Evolutionary conservation across 192 early-diverging fungal genomes (phyloP), one percentile per base, ranked within the genome.

Genomic region (Umbelopsis sp.): DNA sequence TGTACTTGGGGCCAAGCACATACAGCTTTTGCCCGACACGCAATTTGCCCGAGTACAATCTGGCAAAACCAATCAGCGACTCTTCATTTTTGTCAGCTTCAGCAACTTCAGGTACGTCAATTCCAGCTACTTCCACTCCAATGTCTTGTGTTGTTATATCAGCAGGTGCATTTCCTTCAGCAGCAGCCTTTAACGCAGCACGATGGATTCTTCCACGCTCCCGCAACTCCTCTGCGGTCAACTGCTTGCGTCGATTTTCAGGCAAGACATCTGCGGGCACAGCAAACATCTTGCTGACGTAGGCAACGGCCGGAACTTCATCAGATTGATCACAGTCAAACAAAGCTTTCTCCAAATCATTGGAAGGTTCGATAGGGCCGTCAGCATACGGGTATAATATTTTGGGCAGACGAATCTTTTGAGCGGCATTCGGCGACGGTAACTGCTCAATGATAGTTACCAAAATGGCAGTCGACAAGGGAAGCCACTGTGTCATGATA

Each of bases 401-500:
- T 35, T 81, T 87, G 18, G 95, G 92, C 25, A 98, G 83, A 25
- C 96, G 87, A 18, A 89, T 55, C 22, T 77, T 75, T 76, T 98
- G 97, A 0, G 97, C 98, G 0, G 75, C 85, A 11, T 80, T 68
- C 0, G 98, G 98, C 5, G 90, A 91, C 4, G 98, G 98, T 20
- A 98, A 76, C 65, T 96, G 87, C 46, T 99, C 92, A 9, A 98
- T 85, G 10, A 94, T 91, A 0, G 95, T 84, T 13, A 96, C 77
- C 46, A 99, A 89, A 25, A 97, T 90, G 25, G 95, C 87, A 3
- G 90, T 86, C 6, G 96, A 91, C 52, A 99, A 84, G 3, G 98
- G 96, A 2, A 99, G 85, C 98, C 98, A 99, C 75, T 95, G 94
- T 33, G 84, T 84, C 84, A 97, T 94, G 27, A 99, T 92, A 25